Evolutionary conservation across 768 basidiomycete genomes (phyloP), one percentile per base, ranked within the genome.

Genomic region (Coprinopsis cinerea): DNA sequence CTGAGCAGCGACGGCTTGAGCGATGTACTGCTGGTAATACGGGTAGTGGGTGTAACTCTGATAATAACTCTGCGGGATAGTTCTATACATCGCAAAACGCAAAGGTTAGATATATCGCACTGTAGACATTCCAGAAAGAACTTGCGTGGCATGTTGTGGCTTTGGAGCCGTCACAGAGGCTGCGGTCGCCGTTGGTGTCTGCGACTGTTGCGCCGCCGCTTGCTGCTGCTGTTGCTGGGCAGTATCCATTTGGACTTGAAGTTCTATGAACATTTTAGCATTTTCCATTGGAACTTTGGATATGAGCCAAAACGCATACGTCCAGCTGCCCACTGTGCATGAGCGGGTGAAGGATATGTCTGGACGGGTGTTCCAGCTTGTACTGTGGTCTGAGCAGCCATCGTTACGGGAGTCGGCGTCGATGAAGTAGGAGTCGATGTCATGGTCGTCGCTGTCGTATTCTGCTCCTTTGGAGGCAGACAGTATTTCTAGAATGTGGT

Each of bases 191-290:
- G 77, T 64, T 59, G 44, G 11, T 13, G 18, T 26, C 42, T 43
- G 42, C 18, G 37, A 7, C 18, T 13, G 11, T 18, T 10, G 18
- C 82, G 80, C 50, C 78, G 77, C 62, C 83, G 83, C 39, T 34
- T n/a, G n/a, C n/a, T n/a, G n/a, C 36, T 82, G 80, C 51, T 79
- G 77, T 62, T 84, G 83, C 37, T 85, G 68, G n/a, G 78, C 79
- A 25, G 82, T 81, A 60, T 85, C 82, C 46, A 83, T 82, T 10
- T 80, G 23, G 18, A 43, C 25, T 25, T 43, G 9, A 9, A 34
- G 30, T n/a, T n/a, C 30, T 9, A 9, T 9, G 30, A 34, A n/a
- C n/a, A n/a, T n/a, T n/a, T n/a, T n/a, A n/a, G n/a, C n/a, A n/a
- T n/a, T n/a, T n/a, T n/a, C n/a, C n/a, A n/a, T n/a, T n/a, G n/a